phyloP scores from a whole-genome alignment of 2,329 filamentous ascomycete genomes.

The Colletotrichum destructivum region DNA sequence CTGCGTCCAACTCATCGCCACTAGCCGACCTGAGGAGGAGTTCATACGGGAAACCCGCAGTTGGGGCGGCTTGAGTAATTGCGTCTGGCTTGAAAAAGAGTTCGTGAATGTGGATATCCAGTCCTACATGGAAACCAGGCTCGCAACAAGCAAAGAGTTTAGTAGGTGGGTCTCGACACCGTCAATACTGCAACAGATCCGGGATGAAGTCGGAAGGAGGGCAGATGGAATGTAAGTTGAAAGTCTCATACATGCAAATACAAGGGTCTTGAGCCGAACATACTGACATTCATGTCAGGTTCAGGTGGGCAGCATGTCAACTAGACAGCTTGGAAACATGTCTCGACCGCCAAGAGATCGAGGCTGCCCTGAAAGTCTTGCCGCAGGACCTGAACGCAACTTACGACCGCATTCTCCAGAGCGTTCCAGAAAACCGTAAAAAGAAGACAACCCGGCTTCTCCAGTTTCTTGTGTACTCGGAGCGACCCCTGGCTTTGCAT shows the following conservation, averaged over 20 bases:
- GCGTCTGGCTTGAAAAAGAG: background rate
- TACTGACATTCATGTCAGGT: background rate
- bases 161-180: background rate
- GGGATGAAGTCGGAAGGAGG: background rate
- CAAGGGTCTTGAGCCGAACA: background rate
- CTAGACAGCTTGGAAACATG: background rate
- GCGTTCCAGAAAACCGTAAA: constrained; percentile 37
- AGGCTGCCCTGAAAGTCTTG: background rate
- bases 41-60: background rate
- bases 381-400: background rate
- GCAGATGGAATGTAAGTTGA: constrained; percentile 14
- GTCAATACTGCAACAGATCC: constrained; percentile 1
- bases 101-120: constrained; percentile 10
- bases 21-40: constrained; percentile 24
- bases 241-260: too few relatives aligned
- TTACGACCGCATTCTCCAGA: constrained; percentile 11
- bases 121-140: constrained; percentile 9
- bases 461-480: constrained; percentile 45
- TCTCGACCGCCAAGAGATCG: background rate
- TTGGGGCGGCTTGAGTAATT: background rate
- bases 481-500: constrained; percentile 38
- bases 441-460: constrained; percentile 43
- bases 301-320: constrained; percentile 15
- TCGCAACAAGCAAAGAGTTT: background rate
- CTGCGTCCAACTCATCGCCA: constrained; percentile 24